These are phyloP conservation scores for Viridothelium virens DNA, from an alignment of 495 filamentous ascomycete species.

Conservation along the genomic window DNA sequence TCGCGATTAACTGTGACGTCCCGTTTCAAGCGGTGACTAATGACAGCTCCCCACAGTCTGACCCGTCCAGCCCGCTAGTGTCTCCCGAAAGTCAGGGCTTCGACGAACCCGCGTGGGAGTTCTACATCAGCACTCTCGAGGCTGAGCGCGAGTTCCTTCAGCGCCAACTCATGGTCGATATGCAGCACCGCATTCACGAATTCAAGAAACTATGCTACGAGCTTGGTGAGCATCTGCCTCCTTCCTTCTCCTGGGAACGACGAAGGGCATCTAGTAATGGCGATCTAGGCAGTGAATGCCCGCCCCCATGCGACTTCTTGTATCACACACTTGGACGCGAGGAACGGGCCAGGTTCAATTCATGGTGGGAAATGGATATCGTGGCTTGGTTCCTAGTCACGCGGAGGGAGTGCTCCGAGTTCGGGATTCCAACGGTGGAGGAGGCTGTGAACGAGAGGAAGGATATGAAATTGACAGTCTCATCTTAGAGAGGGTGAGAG, in stretches of 20 bases:
- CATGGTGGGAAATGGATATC: constrained; percentile 10
- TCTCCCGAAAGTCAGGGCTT: neutral
- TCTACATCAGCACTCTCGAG: constrained; percentile 13
- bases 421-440: constrained; percentile 10
- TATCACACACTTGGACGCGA: neutral
- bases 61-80: neutral
- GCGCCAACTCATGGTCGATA: neutral
- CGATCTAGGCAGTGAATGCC: neutral
- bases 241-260: neutral
- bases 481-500: neutral
- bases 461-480: neutral
- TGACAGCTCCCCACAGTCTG: neutral
- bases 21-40: neutral
- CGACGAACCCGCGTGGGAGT: constrained; percentile 18
- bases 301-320: neutral
- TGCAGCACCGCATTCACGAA: constrained; percentile 1
- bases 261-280: neutral
- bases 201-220: constrained; percentile 3
- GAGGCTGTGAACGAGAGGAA: constrained; percentile 8
- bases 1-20: no score
- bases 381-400: neutral
- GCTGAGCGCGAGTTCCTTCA: constrained; percentile 2
- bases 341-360: neutral
- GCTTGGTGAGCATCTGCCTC: constrained; percentile 18
- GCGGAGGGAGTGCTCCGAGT: neutral